Percentiles rank a stretch among this genome's conserved stretches.
These are phyloP conservation scores for Emericellopsis terricola DNA, from an alignment of 495 filamentous ascomycete species.

Conservation along the genomic window DNA sequence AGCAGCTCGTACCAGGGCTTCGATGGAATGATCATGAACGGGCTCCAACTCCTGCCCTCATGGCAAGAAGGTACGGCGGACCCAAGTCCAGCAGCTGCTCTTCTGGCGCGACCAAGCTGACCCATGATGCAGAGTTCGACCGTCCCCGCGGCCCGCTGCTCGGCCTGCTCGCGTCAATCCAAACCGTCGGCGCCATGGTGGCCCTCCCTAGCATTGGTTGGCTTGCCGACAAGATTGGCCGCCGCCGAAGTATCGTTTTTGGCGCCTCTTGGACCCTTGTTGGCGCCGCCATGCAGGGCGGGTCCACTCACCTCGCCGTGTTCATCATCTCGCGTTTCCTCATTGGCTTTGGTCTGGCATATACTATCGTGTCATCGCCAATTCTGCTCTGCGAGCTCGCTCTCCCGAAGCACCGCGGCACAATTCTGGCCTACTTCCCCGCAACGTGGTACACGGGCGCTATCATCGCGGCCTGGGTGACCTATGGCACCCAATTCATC, in stretches of 20 bases:
- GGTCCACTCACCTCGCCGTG: constrained; percentile 18
- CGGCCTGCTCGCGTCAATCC: too few species aligned
- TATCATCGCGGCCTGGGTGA: constrained; percentile 38
- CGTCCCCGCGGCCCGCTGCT: too few species aligned
- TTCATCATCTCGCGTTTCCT: constrained; percentile 45
- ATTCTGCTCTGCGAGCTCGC: constrained; percentile 45
- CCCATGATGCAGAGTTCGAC: too few species aligned
- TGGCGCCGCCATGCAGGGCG: constrained; percentile 3
- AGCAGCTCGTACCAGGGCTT: too few species aligned
- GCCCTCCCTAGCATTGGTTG: constrained; percentile 4
- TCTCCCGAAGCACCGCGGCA: constrained; percentile 45
- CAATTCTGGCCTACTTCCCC: constrained; percentile 49
- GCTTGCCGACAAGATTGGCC: constrained; percentile 2
- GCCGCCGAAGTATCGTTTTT: background rate
- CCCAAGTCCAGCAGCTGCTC: too few species aligned
- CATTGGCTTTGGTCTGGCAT: constrained; percentile 44
- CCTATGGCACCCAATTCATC: constrained; percentile 38
- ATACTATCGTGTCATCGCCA: constrained; percentile 43
- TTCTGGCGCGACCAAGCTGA: too few species aligned
- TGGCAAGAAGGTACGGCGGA: too few species aligned
- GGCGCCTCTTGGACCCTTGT: constrained; percentile 3
- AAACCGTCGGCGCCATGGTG: constrained; percentile 4
- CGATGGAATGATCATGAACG: too few species aligned
- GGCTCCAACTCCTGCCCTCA: too few species aligned
- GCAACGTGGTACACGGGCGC: constrained; percentile 44